A percentile compares a stretch with the other conserved stretches of the same genome.
These are phyloP conservation scores for Pseudogymnoascus sp. DNA, from an alignment of 2,329 filamentous ascomycete species.

Conservation along the genomic window DNA sequence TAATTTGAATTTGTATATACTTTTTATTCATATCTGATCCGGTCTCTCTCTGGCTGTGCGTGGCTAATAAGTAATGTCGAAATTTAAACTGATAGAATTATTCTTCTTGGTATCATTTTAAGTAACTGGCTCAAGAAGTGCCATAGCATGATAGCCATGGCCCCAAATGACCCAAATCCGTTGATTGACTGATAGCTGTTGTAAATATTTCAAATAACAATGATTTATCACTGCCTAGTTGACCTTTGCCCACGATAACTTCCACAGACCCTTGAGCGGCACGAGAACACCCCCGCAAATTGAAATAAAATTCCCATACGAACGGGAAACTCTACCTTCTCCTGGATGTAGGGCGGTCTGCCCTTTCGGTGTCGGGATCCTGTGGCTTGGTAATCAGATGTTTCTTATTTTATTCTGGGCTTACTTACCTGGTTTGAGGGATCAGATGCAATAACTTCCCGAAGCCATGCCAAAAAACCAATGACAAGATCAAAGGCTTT, in stretches of 20 bases:
- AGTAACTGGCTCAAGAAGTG: background rate
- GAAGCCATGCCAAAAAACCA: background rate
- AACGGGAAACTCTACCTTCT: background rate
- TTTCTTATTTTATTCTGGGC: background rate
- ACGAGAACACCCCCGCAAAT: background rate
- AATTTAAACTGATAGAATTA: background rate
- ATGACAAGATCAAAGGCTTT: background rate
- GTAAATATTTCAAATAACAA: background rate
- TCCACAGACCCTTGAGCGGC: background rate
- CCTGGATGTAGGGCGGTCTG: background rate
- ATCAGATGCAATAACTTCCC: background rate
- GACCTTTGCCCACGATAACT: background rate
- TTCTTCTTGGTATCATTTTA: background rate
- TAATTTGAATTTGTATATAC: background rate
- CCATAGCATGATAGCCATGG: background rate
- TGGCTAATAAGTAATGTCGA: no score
- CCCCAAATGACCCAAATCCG: background rate
- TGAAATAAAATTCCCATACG: background rate
- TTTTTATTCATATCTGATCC: background rate
- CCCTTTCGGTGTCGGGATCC: background rate
- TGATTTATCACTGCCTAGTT: background rate
- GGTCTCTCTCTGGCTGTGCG: background rate
- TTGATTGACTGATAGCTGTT: background rate
- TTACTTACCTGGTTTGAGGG: background rate
- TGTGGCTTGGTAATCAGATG: background rate